Conservation (phyloP, 1,284 basidiomycete species). For the Caloboletus firmus region DNA sequence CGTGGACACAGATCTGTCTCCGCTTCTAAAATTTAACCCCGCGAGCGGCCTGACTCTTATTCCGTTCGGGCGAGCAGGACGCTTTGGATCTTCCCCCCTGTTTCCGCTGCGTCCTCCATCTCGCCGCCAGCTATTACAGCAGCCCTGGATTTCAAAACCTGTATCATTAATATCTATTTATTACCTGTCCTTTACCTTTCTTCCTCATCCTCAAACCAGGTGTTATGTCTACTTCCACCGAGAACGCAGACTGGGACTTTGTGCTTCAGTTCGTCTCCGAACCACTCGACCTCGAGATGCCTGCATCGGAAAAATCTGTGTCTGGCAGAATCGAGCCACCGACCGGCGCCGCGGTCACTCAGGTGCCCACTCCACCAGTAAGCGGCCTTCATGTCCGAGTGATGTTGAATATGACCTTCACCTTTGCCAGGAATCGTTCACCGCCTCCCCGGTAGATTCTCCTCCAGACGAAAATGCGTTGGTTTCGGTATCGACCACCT, state of each 20-base stretch:
- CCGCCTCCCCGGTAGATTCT: conserved; percentile 47
- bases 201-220: not conserved
- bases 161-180: not conserved
- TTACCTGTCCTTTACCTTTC: not conserved
- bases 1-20: conserved; percentile 17
- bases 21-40: conserved; percentile 15
- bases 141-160: not conserved
- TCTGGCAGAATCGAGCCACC: conserved; percentile 30
- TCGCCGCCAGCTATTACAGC: conserved; percentile 1
- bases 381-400: conserved; percentile 22
- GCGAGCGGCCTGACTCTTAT: conserved; percentile 22
- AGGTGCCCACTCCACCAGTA: conserved; percentile 70
- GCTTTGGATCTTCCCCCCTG: conserved; percentile 23
- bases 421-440: conserved; percentile 46
- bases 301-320: conserved; percentile 37
- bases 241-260: conserved; percentile 58
- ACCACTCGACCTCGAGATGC: conserved; percentile 44
- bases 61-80: not conserved
- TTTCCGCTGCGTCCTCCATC: conserved; percentile 6
- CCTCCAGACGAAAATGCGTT: conserved; percentile 42
- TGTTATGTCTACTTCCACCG: conserved; percentile 36
- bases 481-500: conserved; percentile 77
- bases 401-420: conserved; percentile 5
- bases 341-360: conserved; percentile 30
- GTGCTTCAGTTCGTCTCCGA: conserved; percentile 65